Base-by-base conservation (phyloP, 1,284 basidiomycete species). In the Malassezia vespertilionis region DNA sequence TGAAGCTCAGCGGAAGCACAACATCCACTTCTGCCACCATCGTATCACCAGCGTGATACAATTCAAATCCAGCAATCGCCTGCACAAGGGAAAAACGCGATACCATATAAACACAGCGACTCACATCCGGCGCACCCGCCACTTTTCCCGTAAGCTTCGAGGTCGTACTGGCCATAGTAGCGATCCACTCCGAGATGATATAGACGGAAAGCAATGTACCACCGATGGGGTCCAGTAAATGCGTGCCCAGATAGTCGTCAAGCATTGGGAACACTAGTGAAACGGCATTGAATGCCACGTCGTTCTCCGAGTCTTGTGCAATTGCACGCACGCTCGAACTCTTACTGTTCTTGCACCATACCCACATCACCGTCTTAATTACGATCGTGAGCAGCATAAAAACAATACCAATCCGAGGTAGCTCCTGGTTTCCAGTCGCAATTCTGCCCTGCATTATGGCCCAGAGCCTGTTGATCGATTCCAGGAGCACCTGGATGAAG, bases 331-430 rank as follows among this genome's bases (percentile, higher is more conserved):
- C 72, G 11, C 61, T 61, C 3, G 67, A 65, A 35, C 66, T 73
- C 33, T 67, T 69, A 54, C 71, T 70, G 17, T 58, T 57, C 11
- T 69, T 57, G 53, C 72, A 74, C 26, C 65, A 59, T 4, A 73
- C 43, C 73, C 73, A 77, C 63, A 78, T 70, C 35, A 75, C 56
- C 2, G 65, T 53, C 60, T 79, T 79, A 60, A 77, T 68, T 5
- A 69, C 71, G 33, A 79, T 77, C 0, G 77, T 79, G 0, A 72
- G 72, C n/a, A 75, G 52, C 77, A 79, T 79, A 14, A 71, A 67
- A 1, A 55, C 58, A 18, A 71, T 58, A 5, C 69, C 70, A 18
- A 69, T 44, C 2, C 54, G 30, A 2, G 71, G 65, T 14, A 73
- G 54, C 11, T 34, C 51, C 10, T 55, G 45, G 7, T 54, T 45